Evolutionary conservation across 202 grass and related monocot species (phyloP).

Genomic region (Schoenoplectus tabernaemontani): DNA sequence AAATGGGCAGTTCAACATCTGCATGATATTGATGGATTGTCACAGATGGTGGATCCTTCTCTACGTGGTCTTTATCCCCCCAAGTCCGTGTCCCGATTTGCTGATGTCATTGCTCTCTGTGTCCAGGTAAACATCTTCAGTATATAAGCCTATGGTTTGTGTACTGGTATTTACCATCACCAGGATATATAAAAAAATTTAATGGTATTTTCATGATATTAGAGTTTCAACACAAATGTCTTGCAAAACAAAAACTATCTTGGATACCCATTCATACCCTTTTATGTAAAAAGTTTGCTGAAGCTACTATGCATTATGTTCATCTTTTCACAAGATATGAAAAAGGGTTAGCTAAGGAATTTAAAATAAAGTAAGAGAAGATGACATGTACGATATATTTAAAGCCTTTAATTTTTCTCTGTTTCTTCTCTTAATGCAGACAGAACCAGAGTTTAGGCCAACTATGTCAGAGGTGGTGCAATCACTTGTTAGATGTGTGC

Average conservation of each 20-base stretch:
- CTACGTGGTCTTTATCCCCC: constrained; percentile 84
- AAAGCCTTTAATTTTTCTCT: background rate
- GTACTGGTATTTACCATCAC: background rate
- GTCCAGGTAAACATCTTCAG: constrained; percentile 46
- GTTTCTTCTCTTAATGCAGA: constrained; percentile 36
- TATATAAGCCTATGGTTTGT: background rate
- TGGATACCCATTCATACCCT: background rate
- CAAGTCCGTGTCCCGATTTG: constrained; percentile 63
- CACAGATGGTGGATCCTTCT: constrained; percentile 60
- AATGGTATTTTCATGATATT: background rate
- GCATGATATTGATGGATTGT: constrained; percentile 55
- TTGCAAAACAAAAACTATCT: background rate
- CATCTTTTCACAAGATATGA: background rate
- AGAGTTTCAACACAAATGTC: background rate
- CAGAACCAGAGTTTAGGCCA: constrained; percentile 59
- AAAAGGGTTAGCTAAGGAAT: background rate
- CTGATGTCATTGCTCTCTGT: constrained; percentile 58
- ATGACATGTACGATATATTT: background rate
- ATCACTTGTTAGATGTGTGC: constrained; percentile 43
- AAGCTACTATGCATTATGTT: background rate
- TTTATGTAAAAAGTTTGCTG: background rate
- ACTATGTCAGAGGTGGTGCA: constrained; percentile 79
- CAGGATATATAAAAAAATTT: background rate
- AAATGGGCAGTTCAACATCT: constrained; percentile 62
- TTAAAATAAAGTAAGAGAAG: background rate